A percentile compares a stretch with the other conserved stretches of the same genome.
These are phyloP conservation scores for Gautieria morchelliformis DNA, from an alignment of 768 basidiomycete species.

Conservation along the genomic window DNA sequence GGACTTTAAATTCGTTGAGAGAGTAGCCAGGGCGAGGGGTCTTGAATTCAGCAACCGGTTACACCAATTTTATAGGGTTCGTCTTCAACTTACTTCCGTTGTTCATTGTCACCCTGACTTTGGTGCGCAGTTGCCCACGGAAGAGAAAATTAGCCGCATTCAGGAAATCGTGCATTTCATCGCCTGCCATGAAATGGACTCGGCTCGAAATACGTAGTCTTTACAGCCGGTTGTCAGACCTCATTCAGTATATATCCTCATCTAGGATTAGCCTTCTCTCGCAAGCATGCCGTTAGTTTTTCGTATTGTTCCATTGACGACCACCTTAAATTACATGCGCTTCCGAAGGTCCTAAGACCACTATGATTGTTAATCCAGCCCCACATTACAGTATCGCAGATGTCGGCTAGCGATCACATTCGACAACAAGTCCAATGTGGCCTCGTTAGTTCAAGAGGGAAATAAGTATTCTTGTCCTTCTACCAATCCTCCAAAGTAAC, in stretches of 20 bases:
- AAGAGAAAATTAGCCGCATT: slow-evolving; percentile 44
- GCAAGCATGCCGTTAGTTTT: no score
- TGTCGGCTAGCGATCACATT: no score
- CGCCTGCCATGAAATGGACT: background rate
- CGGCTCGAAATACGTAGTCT: no score
- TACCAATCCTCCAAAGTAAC: slow-evolving; percentile 84
- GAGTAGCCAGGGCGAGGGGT: slow-evolving; percentile 31
- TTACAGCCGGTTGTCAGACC: no score
- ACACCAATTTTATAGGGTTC: slow-evolving; percentile 43
- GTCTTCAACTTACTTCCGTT: background rate
- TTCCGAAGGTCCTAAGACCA: no score
- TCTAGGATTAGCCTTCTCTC: no score
- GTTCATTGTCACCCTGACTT: background rate
- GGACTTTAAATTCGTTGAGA: slow-evolving; percentile 34
- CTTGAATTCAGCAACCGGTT: slow-evolving; percentile 31
- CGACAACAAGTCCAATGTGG: no score
- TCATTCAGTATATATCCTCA: no score
- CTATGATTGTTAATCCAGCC: no score
- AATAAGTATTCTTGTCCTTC: slow-evolving; percentile 58
- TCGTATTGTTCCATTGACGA: no score
- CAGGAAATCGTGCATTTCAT: slow-evolving; percentile 32
- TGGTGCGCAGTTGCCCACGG: slow-evolving; percentile 38
- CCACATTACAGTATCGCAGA: no score
- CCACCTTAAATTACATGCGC: no score
- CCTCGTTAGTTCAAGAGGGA: background rate